Evolutionary conservation across 495 filamentous ascomycete species (phyloP).

Genomic region (Aspergillus sclerotiicarbonarius): DNA sequence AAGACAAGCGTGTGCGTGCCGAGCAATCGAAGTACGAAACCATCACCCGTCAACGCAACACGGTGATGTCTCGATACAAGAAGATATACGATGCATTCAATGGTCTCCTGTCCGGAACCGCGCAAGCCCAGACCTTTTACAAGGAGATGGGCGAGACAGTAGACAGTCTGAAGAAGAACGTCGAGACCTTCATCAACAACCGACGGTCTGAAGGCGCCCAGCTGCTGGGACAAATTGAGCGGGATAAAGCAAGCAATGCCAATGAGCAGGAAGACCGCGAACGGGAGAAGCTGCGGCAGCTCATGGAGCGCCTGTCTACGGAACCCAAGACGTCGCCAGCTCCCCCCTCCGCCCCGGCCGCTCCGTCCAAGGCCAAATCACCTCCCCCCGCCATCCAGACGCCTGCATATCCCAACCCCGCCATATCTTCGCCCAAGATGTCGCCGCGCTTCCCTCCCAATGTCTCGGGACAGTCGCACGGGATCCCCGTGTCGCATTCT

Average conservation of each 20-base stretch:
- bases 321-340: constrained; percentile 53
- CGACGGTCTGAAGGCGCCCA: constrained; percentile 88
- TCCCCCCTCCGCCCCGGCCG: constrained; percentile 40
- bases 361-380: constrained; percentile 38
- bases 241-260: constrained; percentile 64
- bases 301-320: constrained; percentile 96
- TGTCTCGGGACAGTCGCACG: constrained; percentile 26
- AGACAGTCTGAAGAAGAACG: constrained; percentile 92
- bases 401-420: constrained; percentile 35
- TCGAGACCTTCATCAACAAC: constrained; percentile 95
- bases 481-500: constrained; percentile 36
- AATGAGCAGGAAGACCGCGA: constrained; percentile 79
- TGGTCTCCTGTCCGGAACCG: constrained; percentile 80
- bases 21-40: constrained; percentile 93
- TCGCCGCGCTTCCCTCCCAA: constrained; percentile 46
- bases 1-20: constrained; percentile 89
- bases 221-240: constrained; percentile 83
- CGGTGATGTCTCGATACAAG: constrained; percentile 84
- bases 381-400: constrained; percentile 45
- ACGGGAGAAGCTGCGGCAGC: constrained; percentile 75
- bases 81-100: constrained; percentile 90
- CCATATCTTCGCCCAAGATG: constrained; percentile 38
- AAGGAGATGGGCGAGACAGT: constrained; percentile 93
- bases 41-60: constrained; percentile 76
- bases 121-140: constrained; percentile 89